These are phyloP conservation scores for Rhodosporidiobolus odoratus DNA, from an alignment of 768 basidiomycete genomes.

Conservation along the genomic window DNA sequence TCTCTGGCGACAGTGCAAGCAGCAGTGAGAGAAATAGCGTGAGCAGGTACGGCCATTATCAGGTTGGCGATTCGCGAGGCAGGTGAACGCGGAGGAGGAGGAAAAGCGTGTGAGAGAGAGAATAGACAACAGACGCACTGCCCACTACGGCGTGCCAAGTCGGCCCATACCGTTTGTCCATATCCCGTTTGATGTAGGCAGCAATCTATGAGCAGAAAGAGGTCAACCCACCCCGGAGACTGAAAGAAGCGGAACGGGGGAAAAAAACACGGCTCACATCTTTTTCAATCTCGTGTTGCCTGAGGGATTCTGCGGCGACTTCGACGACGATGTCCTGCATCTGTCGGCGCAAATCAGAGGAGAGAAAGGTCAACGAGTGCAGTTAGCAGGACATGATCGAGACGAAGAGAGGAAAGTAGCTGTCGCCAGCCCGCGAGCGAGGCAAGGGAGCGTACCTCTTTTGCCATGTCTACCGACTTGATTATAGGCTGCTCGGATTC, in stretches of 20 bases:
- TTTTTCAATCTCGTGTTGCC: slow-evolving; percentile 91
- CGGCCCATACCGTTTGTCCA: slow-evolving; percentile 82
- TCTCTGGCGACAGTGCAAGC: neutral
- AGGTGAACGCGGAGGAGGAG: neutral
- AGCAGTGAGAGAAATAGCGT: slow-evolving; percentile 43
- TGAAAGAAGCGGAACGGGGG: neutral
- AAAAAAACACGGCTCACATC: slow-evolving; percentile 50
- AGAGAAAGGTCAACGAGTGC: too few relatives aligned
- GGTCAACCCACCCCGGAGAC: neutral
- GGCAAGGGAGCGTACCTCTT: too few relatives aligned
- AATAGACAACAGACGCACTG: slow-evolving; percentile 45
- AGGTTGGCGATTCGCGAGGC: neutral
- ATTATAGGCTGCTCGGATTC: too few relatives aligned
- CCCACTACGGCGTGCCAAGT: slow-evolving; percentile 99
- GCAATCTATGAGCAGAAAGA: slow-evolving; percentile 55
- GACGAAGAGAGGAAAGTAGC: too few relatives aligned
- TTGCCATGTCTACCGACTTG: too few relatives aligned
- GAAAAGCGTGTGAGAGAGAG: neutral
- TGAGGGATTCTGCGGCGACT: slow-evolving; percentile 73
- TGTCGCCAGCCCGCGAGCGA: too few relatives aligned
- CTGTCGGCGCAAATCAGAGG: too few relatives aligned
- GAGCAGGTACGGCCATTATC: neutral
- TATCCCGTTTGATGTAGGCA: slow-evolving; percentile 96
- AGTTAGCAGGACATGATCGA: too few relatives aligned
- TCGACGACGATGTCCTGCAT: slow-evolving; percentile 94